Evolutionary conservation across 164 flowering plant genomes (phyloP), one percentile per base, ranked within the genome.

Genomic region (Umbellularia californica): DNA sequence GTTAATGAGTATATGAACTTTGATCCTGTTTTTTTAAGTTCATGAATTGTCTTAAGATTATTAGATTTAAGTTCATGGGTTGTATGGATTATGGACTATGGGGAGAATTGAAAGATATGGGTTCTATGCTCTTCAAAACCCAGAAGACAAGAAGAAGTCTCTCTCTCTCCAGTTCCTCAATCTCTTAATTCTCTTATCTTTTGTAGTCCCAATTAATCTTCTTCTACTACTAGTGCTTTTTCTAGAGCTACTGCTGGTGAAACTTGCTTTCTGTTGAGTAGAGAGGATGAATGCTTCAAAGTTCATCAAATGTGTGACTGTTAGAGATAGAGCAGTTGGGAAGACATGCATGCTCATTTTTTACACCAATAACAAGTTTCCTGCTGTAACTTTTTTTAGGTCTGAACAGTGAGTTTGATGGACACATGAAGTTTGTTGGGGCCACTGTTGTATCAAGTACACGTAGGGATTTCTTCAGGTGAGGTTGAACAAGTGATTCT

Each of bases 311-410:
- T n/a, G n/a, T 89, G 98, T 94, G 0, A 92, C 98, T 5, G 98
- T 94, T 28, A 97, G 98, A 74, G 98, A 94, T 89, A 97, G 98
- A 74, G 98, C 98, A 79, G 97, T 94, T 76, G 97, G 98, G 51
- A 92, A 92, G 75, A 92, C 97, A 35, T 94, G 97, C 84, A 90
- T 94, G 98, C 97, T 92, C 85, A 94, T 94, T 70, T 94, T 95
- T 73, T 94, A 94, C 82, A 94, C 98, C 63, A 91, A 95, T 77
- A 92, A 94, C 96, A 94, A 91, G 88, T 94, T 94, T 76, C 98
- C 98, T 0, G 89, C 96, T 81, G 97, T 94, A 78, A 85, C 89
- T 68, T 66, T 20, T 78, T 64, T 55, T 3, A 63, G 25, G n/a
- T n/a, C n/a, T n/a, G n/a, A n/a, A n/a, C n/a, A n/a, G n/a, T n/a